Evolutionary conservation across 257 asterid genomes (phyloP), one percentile per base, ranked within the genome.

Genomic region (Capsicum chinense): DNA sequence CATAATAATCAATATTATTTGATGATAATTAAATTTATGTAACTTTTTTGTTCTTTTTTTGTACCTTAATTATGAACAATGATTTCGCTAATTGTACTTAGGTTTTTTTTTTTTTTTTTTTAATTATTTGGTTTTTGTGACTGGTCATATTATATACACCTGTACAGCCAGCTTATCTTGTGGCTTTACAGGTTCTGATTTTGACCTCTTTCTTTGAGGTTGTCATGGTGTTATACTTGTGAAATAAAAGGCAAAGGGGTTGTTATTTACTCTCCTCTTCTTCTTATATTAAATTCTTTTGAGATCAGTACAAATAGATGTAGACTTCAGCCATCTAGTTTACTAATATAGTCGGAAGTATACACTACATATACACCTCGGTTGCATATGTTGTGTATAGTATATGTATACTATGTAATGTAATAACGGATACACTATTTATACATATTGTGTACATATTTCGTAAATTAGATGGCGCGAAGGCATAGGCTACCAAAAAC

Each of bases 1-100:
- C 79, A 8, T 39, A 78, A 78, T 78, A 78, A 78, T 78, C 62
- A 47, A 78, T 78, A 78, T 78, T 52, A 81, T 66, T 33, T 81
- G 59, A 64, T 74, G 48, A 69, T 69, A 26, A 26, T 26, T 26
- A 69, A 56, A 85, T 48, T 79, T 84, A 83, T 88, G 86, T 85
- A 59, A 78, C 84, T 60, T 81, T 68, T 80, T 81, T 44, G 48
- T 44, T 44, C 67, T 85, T 33, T 64, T 68, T 57, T 59, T 73
- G 83, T 33, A 62, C 84, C 69, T 54, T 81, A 44, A 89, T 86
- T 79, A 44, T 79, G 88, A 63, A 62, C 87, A 85, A 88, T 87
- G 85, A 87, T 86, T 89, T 90, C 81, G 80, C 88, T 91, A 92
- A 90, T 87, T 92, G 97, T 90, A 92, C 85, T 90, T 90, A 91